Base-by-base conservation (phyloP, 2,329 filamentous ascomycete species). In the Phaeosphaeriaceae sp. region DNA sequence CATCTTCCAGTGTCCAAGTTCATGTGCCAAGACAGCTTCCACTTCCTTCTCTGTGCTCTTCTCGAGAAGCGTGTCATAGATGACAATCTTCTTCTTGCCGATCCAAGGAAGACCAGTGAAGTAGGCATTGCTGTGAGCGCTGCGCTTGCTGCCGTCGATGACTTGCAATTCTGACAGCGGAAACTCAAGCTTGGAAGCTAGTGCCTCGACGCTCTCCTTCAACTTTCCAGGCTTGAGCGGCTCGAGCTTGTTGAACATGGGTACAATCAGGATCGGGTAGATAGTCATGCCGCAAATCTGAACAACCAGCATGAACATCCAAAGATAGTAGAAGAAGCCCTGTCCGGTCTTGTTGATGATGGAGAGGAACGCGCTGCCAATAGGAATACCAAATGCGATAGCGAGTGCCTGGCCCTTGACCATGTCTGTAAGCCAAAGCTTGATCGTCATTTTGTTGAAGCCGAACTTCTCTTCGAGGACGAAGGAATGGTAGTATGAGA, bases 261-360 rank as follows among this genome's bases (percentile, higher is more conserved):
- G 95, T 48, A 97, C 86, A 68, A 99, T 98, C 62, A 90, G 88
- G 71, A 97, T 92, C 1, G 95, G 95, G 81, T 97, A 99, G 76
- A 97, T 91, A 47, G 95, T 97, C 72, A 97, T 97, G 81, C 92
- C 93, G 77, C 95, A 94, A 62, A 98, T 85, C 81, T 98, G 95
- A 42, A 99, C 87, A 57, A 87, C 89, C 60, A 96, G 88, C 68
- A 91, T 90, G 73, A 99, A 98, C 58, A 95, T 81, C 93, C 94
- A 99, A 56, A 99, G 88, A 78, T 97, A 99, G 82, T 96, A 96
- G 85, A 98, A 97, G 85, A 99, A 99, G 75, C 89, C 87, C 75
- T 90, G 91, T 65, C 95, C 95, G 13, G 96, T 97, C 81, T 91
- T 91, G 80, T 97, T 90, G 71, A 99, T 90, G 75, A 99, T 99